Base-by-base conservation (phyloP, 768 basidiomycete genomes). In the Neoboletus magnificus region DNA sequence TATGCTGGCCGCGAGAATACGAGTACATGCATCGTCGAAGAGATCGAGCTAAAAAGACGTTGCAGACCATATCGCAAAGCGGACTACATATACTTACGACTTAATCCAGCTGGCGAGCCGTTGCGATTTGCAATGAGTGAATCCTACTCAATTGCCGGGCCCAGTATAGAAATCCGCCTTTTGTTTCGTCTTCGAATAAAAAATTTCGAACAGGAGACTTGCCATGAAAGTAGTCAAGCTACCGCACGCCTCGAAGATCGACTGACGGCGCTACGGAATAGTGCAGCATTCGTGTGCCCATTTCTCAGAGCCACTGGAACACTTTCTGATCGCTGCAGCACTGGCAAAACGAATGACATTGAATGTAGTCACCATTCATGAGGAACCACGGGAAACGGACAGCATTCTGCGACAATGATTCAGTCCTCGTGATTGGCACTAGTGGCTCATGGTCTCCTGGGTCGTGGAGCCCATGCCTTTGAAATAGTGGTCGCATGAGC, bases 1-100 rank as follows among this genome's bases (percentile, higher is more conserved):
- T 82, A 68, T 98, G 97, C 80, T 96, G 96, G 76, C 94, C 97
- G 55, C 25, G 48, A 58, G 33, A 29, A n/a, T 27, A 33, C 8
- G 16, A 40, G 27, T 55, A 20, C 58, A 46, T 36, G 20, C 44
- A 25, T 32, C 10, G 12, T 39, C 22, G 20, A 46, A 40, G 10
- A 46, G 35, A 27, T 29, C 22, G 20, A 45, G 36, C 37, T 27
- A 45, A 41, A 18, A 18, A 52, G 27, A 25, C 12, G 25, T n/a
- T 50, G 71, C 69, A n/a, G 48, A 68, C 67, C 67, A 71, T 69
- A 68, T 68, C 37, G 54, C 33, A 20, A 29, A n/a, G 35, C 10
- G 59, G 32, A 22, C 30, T 11, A 20, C n/a, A 18, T n/a, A n/a
- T n/a, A n/a, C n/a, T 23, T 13, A 13, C 33, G 12, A 16, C 32